Evolutionary conservation across 768 basidiomycete species (phyloP).

Genomic region (Gyrodon lividus): DNA sequence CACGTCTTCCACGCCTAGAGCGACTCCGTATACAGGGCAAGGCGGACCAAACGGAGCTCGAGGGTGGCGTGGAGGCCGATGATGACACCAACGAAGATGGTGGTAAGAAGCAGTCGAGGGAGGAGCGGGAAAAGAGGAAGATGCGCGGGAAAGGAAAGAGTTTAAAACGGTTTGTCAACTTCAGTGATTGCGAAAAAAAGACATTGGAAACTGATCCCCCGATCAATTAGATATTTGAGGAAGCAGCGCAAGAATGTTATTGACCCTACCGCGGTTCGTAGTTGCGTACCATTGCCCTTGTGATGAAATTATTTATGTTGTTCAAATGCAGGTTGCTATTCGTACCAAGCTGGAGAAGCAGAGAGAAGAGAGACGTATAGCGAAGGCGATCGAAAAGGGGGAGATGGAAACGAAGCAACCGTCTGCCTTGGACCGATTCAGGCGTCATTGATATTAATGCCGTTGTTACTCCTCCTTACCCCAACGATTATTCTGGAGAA

Average conservation of each 20-base stretch:
- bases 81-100: constrained; percentile 39
- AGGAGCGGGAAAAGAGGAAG: constrained; percentile 61
- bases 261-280: constrained; percentile 70
- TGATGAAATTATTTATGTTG: not conserved
- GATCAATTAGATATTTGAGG: constrained; percentile 54
- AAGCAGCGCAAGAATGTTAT: constrained; percentile 96
- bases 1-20: constrained; percentile 77
- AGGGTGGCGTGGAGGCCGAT: constrained; percentile 31
- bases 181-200: not conserved
- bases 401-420: constrained; percentile 29
- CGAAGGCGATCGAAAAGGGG: constrained; percentile 35
- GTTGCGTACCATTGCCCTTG: not conserved
- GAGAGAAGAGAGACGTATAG: constrained; percentile 42
- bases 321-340: constrained; percentile 47
- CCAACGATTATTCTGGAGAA: no score
- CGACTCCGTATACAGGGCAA: constrained; percentile 60
- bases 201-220: not conserved
- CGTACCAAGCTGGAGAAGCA: constrained; percentile 66
- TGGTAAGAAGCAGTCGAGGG: constrained; percentile 22
- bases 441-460: constrained; percentile 15
- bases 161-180: constrained; percentile 59
- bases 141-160: constrained; percentile 89
- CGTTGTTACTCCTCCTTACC: not conserved
- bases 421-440: constrained; percentile 38
- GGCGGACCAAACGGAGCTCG: constrained; percentile 64